Percentiles rank a stretch among this genome's conserved stretches.
phyloP scores from a whole-genome alignment of 164 flowering plant species.

The Malania oleifera region DNA sequence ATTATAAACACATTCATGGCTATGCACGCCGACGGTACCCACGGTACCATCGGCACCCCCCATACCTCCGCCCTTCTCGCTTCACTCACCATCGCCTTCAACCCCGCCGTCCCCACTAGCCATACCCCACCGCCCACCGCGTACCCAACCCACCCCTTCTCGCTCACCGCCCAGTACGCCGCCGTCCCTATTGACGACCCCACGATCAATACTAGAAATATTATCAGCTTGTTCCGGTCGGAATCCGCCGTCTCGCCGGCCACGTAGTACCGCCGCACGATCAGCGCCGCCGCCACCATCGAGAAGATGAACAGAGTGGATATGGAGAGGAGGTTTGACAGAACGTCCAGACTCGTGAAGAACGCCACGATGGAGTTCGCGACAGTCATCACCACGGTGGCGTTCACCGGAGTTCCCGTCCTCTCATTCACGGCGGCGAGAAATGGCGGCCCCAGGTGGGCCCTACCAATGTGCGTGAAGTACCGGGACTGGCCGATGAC shows the following conservation, averaged over 20 bases:
- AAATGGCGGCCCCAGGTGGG: slow-evolving; percentile 78
- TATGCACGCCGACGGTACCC: slow-evolving; percentile 54
- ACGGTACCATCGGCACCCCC: slow-evolving; percentile 59
- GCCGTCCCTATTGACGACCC: slow-evolving; percentile 43
- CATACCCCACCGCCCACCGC: slow-evolving; percentile 34
- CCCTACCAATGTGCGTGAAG: slow-evolving; percentile 72
- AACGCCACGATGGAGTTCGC: slow-evolving; percentile 54
- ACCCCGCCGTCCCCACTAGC: slow-evolving; percentile 33
- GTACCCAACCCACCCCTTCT: slow-evolving; percentile 38
- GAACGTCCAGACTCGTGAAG: slow-evolving; percentile 49
- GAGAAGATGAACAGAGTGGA: slow-evolving; percentile 67
- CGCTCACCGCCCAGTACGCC: slow-evolving; percentile 35
- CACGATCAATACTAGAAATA: slow-evolving; percentile 30
- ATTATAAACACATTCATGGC: slow-evolving; percentile 47
- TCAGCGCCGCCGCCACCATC: slow-evolving; percentile 57
- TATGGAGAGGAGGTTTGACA: slow-evolving; percentile 57
- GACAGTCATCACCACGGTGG: slow-evolving; percentile 46
- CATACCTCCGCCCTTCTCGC: slow-evolving; percentile 47
- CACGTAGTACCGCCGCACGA: slow-evolving; percentile 59
- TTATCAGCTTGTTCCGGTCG: slow-evolving; percentile 35
- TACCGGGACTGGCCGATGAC: slow-evolving; percentile 76
- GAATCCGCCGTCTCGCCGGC: slow-evolving; percentile 32
- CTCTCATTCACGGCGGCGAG: slow-evolving; percentile 37
- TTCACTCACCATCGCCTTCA: slow-evolving; percentile 30
- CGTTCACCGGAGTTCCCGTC: slow-evolving; percentile 66